These are phyloP conservation scores for Botryotinia convoluta DNA, from an alignment of 2,329 filamentous ascomycete species.

Conservation along the genomic window DNA sequence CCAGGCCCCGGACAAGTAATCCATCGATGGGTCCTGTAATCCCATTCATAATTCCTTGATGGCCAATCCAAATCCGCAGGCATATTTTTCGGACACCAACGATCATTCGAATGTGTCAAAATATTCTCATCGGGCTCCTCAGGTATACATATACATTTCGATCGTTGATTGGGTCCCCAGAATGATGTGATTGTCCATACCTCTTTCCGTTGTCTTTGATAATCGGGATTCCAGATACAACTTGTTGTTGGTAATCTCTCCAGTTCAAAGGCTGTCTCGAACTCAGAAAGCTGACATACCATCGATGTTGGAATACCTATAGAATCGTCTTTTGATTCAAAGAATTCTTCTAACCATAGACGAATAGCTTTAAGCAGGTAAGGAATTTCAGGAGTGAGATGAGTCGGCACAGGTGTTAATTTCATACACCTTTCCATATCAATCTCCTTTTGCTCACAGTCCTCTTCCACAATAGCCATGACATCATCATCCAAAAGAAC, in stretches of 20 bases:
- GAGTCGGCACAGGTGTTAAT: neutral
- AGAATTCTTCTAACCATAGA: slow-evolving; percentile 3
- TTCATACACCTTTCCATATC: neutral
- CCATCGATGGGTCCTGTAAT: neutral
- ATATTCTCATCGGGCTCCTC: too few relatives aligned
- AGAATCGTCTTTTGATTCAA: neutral
- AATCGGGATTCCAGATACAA: slow-evolving; percentile 24
- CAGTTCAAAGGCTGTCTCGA: neutral
- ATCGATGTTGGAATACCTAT: neutral
- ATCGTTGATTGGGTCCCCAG: slow-evolving; percentile 4
- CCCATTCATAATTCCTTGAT: slow-evolving; percentile 10
- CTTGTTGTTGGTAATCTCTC: slow-evolving; percentile 18
- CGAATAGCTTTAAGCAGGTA: slow-evolving; percentile 11
- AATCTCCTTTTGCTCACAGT: neutral
- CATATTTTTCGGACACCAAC: neutral
- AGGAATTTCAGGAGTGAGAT: neutral
- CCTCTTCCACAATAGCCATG: neutral
- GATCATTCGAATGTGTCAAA: neutral
- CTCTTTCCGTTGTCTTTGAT: slow-evolving; percentile 21
- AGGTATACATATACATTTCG: neutral
- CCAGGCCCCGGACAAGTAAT: neutral
- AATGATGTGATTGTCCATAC: slow-evolving; percentile 10
- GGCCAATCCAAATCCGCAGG: neutral
- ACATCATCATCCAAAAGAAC: slow-evolving; percentile 13
- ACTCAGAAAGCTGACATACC: neutral